phyloP scores from a whole-genome alignment of 305 asterid species.

The Nicotiana rustica region DNA sequence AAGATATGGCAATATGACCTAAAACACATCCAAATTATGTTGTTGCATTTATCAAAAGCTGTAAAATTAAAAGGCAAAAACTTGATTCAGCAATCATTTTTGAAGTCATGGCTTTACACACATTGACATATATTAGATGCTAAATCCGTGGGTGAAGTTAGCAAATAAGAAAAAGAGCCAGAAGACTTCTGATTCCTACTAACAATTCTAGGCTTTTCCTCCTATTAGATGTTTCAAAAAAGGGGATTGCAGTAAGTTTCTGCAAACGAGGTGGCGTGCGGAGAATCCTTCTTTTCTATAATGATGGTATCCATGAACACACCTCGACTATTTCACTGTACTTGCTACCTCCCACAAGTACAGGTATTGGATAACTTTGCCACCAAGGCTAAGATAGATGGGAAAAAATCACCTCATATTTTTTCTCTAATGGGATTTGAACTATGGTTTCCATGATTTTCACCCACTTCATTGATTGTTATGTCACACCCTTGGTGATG shows the following conservation, averaged over 20 bases:
- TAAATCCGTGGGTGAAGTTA: not conserved
- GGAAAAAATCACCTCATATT: too few relatives aligned
- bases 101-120: not conserved
- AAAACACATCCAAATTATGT: conserved; percentile 40
- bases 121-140: not conserved
- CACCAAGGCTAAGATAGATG: too few relatives aligned
- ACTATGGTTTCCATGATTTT: too few relatives aligned
- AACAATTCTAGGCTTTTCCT: conserved; percentile 2
- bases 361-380: too few relatives aligned
- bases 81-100: conserved; percentile 10
- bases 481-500: not conserved
- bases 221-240: not conserved
- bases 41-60: conserved; percentile 6
- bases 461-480: too few relatives aligned
- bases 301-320: too few relatives aligned
- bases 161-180: conserved; percentile 2
- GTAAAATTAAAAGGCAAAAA: not conserved
- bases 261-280: not conserved
- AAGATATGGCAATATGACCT: conserved; percentile 90
- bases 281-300: too few relatives aligned
- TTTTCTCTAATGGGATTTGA: too few relatives aligned
- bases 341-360: too few relatives aligned
- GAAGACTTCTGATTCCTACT: not conserved
- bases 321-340: too few relatives aligned
- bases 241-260: not conserved